These are phyloP conservation scores for Plantago elongata DNA, from an alignment of 257 asterid species.

Conservation along the genomic window DNA sequence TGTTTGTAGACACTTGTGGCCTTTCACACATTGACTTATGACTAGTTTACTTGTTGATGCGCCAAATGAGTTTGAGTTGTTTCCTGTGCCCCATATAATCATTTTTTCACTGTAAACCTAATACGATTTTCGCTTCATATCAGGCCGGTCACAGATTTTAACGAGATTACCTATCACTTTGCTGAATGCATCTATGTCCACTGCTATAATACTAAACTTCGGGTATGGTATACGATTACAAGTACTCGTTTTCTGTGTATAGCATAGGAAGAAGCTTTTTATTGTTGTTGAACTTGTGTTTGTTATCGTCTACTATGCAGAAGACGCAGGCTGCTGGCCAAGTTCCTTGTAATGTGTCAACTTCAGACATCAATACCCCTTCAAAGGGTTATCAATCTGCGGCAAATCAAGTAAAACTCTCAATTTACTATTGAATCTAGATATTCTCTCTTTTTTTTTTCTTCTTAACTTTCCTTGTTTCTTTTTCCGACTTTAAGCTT, in stretches of 20 bases:
- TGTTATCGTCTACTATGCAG: slow-evolving; percentile 24
- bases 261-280: slow-evolving; percentile 3
- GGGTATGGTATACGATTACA: slow-evolving; percentile 38
- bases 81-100: slow-evolving; percentile 9
- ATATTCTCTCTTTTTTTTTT: too few species aligned
- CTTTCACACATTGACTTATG: too few species aligned
- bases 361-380: slow-evolving; percentile 52
- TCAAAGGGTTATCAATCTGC: slow-evolving; percentile 54
- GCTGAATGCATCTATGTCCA: slow-evolving; percentile 78
- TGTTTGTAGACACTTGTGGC: too few species aligned
- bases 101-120: slow-evolving; percentile 12
- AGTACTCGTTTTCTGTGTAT: slow-evolving; percentile 1
- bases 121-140: slow-evolving; percentile 20
- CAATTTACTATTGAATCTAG: background rate
- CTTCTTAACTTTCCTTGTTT: too few species aligned
- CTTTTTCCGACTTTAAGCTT: too few species aligned
- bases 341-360: slow-evolving; percentile 37
- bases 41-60: background rate
- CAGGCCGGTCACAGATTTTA: slow-evolving; percentile 77
- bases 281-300: slow-evolving; percentile 10
- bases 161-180: slow-evolving; percentile 82
- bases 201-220: slow-evolving; percentile 60
- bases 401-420: slow-evolving; percentile 41
- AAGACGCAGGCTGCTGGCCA: slow-evolving; percentile 47
- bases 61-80: background rate